phyloP scores from a whole-genome alignment of 2,329 filamentous ascomycete species.

The Cytospora schulzeri region DNA sequence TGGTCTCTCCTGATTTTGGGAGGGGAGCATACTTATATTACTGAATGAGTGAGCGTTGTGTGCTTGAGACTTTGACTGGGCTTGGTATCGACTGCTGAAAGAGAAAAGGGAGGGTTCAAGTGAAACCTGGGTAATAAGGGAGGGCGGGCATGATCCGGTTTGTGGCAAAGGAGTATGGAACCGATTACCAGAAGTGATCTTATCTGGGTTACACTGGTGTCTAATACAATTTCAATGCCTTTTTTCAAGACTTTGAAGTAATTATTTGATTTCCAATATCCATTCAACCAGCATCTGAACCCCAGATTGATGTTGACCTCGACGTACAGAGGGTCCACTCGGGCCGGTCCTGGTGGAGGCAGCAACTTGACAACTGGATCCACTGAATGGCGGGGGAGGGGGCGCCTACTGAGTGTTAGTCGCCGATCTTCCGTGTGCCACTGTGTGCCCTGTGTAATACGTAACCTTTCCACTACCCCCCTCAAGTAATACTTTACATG shows the following conservation, averaged over 20 bases:
- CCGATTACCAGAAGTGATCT: not conserved
- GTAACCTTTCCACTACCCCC: no score
- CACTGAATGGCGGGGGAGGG: not conserved
- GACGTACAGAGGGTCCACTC: not conserved
- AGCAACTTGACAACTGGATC: not conserved
- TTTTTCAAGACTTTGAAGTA: not conserved
- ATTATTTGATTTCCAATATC: no score
- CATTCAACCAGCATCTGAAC: no score
- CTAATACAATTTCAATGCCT: not conserved
- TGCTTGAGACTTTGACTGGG: not conserved
- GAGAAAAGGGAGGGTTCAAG: not conserved
- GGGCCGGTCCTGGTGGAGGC: not conserved
- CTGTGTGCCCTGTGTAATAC: no score
- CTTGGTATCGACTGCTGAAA: not conserved
- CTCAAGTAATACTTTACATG: not conserved
- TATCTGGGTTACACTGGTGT: not conserved
- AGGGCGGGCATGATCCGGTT: not conserved
- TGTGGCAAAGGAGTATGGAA: not conserved
- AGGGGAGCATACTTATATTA: not conserved
- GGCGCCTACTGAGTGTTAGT: not conserved
- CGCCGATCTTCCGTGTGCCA: not conserved
- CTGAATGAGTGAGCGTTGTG: not conserved
- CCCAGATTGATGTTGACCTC: not conserved
- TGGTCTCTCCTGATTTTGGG: no score
- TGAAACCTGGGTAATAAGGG: not conserved